Evolutionary conservation across 345 rosid species (phyloP), one percentile per base, ranked within the genome.

Genomic region (Eutrema heterophyllum): DNA sequence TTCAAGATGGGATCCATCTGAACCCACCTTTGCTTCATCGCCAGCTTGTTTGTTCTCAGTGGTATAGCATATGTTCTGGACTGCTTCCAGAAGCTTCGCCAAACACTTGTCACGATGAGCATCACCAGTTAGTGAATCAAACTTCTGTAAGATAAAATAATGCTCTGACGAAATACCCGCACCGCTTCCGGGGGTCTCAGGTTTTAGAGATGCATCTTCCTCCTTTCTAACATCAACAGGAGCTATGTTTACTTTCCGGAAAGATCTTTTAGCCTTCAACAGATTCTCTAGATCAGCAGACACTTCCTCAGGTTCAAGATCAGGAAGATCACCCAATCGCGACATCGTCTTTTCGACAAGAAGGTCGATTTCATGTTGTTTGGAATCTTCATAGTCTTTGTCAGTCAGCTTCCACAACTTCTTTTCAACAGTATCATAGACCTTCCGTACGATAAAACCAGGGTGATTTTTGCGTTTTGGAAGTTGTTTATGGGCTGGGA

Each of bases 151-250:
- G 77, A 96, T 85, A 44, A 79, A 74, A 68, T 72, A 53, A 66
- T 83, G 81, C 77, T 95, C 96, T 0, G 88, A 80, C 27, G 78
- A 58, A 67, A 72, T 89, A 78, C 81, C 71, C 4, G 84, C 71
- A 79, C 87, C 88, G 65, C 97, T 89, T 85, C 97, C 97, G 65
- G 97, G 97, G 6, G 97, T 90, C 72, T 89, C 97, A 68, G 87
- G 82, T 78, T 67, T 89, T 43, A 59, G 46, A 73, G 59, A 68
- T 38, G 79, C 83, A 69, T 89, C 91, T 40, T 92, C 99, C 70
- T 92, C 94, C 81, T 88, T 86, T 36, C 87, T 73, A 73, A 88
- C 91, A 81, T 95, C 99, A 69, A 90, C 82, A 61, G 88, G 96
- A n/a, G 93, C 49, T 35, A 84, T 67, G 56, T 64, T 84, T 46